These are phyloP conservation scores for Podospora bellae-mahoneyi DNA, from an alignment of 495 filamentous ascomycete genomes.

Conservation along the genomic window DNA sequence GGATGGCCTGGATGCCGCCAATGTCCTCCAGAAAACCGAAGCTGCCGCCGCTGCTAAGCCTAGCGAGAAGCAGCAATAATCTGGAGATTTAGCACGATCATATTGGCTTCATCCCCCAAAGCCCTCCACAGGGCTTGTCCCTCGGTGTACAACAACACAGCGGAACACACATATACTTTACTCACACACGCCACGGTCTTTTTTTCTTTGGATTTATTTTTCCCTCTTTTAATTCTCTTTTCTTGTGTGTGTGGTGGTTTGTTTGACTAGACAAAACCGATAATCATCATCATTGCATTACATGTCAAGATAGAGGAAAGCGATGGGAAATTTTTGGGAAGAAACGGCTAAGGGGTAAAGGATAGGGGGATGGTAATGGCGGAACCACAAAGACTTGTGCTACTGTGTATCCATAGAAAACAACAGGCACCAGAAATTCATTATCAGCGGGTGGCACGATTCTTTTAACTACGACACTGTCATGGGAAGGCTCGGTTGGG, in stretches of 20 bases:
- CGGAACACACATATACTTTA: background rate
- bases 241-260: constrained; percentile 6
- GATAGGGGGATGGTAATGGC: background rate
- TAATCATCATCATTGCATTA: background rate
- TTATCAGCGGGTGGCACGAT: background rate
- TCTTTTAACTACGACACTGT: background rate
- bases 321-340: background rate
- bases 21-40: constrained; percentile 21
- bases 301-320: background rate
- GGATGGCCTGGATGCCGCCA: constrained; percentile 29
- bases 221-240: background rate
- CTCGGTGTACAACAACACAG: constrained; percentile 8
- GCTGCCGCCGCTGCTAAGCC: constrained; percentile 12
- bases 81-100: background rate
- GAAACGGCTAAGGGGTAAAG: background rate
- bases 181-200: background rate
- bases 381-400: background rate
- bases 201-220: background rate
- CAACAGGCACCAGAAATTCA: constrained; percentile 1
- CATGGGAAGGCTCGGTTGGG: background rate
- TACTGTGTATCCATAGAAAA: constrained; percentile 8
- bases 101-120: background rate
- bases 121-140: background rate
- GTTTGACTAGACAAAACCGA: constrained; percentile 3
- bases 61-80: constrained; percentile 18